Percentiles rank a stretch among this genome's conserved stretches.
Evolutionary conservation across 139 green algal species (phyloP).

Genomic region (Chlorella sp.): DNA sequence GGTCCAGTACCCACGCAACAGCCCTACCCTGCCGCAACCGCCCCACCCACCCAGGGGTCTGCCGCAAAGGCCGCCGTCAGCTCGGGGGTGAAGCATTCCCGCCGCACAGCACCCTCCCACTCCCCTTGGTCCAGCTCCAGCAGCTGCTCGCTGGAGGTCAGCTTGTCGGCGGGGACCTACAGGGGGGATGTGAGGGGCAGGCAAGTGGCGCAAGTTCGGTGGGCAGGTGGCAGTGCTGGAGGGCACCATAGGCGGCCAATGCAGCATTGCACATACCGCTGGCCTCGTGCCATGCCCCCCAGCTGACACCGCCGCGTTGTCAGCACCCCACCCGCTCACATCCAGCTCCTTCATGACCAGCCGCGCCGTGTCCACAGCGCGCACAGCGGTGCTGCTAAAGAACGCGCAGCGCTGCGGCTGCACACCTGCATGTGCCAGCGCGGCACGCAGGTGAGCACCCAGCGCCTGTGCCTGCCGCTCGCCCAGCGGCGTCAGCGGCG

Average conservation of each 20-base stretch:
- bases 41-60: conserved; percentile 29
- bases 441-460: not conserved
- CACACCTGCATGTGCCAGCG: not conserved
- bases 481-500: conserved; percentile 38
- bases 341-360: conserved; percentile 16
- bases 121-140: conserved; percentile 50
- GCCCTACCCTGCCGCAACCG: no score
- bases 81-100: conserved; percentile 24
- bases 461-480: conserved; percentile 28
- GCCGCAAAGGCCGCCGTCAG: conserved; percentile 1
- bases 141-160: conserved; percentile 19
- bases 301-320: no score
- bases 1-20: no score
- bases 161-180: not conserved
- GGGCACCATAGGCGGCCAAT: no score
- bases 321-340: not conserved
- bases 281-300: no score
- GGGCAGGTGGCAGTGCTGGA: no score
- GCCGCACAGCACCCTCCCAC: conserved; percentile 31
- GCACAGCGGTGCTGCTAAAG: conserved; percentile 44
- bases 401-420: not conserved
- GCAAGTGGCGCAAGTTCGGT: no score
- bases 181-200: no score
- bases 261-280: no score
- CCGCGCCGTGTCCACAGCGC: conserved; percentile 40